phyloP scores from a whole-genome alignment of 208 protist genomes.

The Lotmaria passim region DNA sequence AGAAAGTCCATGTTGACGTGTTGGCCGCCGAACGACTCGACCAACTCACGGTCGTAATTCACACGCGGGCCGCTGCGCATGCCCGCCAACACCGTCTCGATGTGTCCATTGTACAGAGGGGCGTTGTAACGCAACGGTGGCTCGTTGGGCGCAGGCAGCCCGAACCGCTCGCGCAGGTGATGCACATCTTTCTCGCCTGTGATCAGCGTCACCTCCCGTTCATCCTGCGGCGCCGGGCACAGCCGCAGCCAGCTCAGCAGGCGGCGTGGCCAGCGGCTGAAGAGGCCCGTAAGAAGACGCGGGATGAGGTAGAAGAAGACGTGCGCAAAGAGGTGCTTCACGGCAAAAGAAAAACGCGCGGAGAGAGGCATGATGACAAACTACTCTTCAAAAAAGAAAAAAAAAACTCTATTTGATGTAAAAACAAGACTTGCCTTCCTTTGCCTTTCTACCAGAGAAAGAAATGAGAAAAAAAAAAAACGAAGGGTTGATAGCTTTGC shows the following conservation, averaged over 20 bases:
- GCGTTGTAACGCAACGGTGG: conserved; percentile 36
- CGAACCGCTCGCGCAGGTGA: conserved; percentile 31
- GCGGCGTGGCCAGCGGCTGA: conserved; percentile 30
- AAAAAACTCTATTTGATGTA: neutral
- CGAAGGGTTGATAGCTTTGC: neutral
- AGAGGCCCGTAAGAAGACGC: conserved; percentile 19
- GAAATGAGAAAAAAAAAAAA: conserved; percentile 3
- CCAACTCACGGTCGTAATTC: conserved; percentile 42
- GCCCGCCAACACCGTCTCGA: conserved; percentile 49
- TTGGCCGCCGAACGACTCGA: conserved; percentile 43
- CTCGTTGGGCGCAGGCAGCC: conserved; percentile 12
- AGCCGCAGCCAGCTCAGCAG: conserved; percentile 17
- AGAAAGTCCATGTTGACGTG: conserved; percentile 56
- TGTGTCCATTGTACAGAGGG: conserved; percentile 60
- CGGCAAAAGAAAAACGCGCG: conserved; percentile 28
- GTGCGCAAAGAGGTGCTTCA: conserved; percentile 33
- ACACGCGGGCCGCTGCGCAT: conserved; percentile 30
- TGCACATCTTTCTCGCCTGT: conserved; percentile 3
- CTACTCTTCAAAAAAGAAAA: neutral
- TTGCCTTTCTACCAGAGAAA: neutral
- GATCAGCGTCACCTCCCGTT: conserved; percentile 35
- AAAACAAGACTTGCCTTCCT: neutral
- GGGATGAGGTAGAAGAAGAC: conserved; percentile 39
- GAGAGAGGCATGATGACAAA: neutral
- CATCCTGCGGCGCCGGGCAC: neutral